These are phyloP conservation scores for Musa acuminata DNA, from an alignment of 176 grass and related monocot species.

Conservation along the genomic window DNA sequence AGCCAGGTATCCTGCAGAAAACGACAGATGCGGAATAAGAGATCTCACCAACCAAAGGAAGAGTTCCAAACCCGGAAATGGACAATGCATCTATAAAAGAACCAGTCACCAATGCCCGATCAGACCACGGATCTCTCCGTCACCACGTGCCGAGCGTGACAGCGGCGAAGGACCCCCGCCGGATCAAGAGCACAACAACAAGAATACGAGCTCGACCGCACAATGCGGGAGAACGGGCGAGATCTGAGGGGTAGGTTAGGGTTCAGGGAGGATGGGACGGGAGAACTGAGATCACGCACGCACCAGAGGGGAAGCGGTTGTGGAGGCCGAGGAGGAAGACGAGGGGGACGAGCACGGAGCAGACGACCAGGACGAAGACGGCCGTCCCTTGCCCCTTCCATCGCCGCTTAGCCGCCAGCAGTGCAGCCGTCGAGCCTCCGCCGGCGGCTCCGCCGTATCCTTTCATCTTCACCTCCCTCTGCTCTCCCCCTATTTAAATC, in stretches of 20 bases:
- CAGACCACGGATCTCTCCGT: background rate
- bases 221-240: background rate
- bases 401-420: constrained; percentile 29
- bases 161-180: too few species aligned
- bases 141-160: too few species aligned
- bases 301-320: constrained; percentile 46
- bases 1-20: constrained; percentile 27
- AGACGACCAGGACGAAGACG: constrained; percentile 31
- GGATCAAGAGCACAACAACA: too few species aligned
- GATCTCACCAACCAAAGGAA: background rate
- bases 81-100: background rate
- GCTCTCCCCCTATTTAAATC: background rate
- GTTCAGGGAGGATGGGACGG: background rate
- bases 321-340: constrained; percentile 51
- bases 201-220: too few species aligned
- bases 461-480: constrained; percentile 34
- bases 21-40: background rate
- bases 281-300: background rate
- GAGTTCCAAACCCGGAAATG: background rate
- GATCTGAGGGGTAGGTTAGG: constrained; percentile 19
- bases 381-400: constrained; percentile 38
- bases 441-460: background rate
- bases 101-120: background rate
- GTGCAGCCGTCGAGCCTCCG: background rate
- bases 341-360: constrained; percentile 48